Base-by-base conservation (phyloP, 1,139 yeast genomes). In the Magnusiomyces magnusii region DNA sequence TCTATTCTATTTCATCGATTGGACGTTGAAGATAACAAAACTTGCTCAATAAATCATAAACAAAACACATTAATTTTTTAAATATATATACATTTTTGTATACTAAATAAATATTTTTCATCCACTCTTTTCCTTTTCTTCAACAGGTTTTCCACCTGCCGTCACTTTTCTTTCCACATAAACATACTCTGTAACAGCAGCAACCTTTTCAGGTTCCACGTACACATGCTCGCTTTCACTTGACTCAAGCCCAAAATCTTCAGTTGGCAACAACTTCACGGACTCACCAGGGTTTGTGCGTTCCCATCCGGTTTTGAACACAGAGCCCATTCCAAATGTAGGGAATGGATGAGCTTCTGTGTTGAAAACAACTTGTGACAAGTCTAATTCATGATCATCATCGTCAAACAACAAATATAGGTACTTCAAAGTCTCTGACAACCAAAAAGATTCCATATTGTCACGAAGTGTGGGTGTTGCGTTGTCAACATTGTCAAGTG, bases 401-500 rank as follows among this genome's bases (percentile, higher is more conserved):
- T 80, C 83, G 60, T 82, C 86, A 73, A 92, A 92, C 65, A 92
- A 77, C 62, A 92, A 76, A 71, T 90, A 91, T 60, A 92, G 78
- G 71, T 92, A 92, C 73, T 92, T 92, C 69, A 92, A 80, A 0
- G 98, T 92, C 72, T 92, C 97, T 0, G 97, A 92, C 60, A 89
- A 77, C 98, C 98, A 92, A 77, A 90, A 90, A 19, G 95, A 86
- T 72, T 92, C 97, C 80, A 89, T 82, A 69, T 89, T 89, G 73
- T 92, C 96, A 58, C 81, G 75, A 64, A 70, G 73, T 41, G 69
- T 72, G 13, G 88, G 84, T n/a, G 82, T 78, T 2, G 71, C 65
- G 1, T 67, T 64, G 1, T 82, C 77, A 55, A 90, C 95, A 69
- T 88, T 87, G 57, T 79, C 76, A 64, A 92, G 73, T 3, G 88